These are phyloP conservation scores for Begonia peltatifolia DNA, from an alignment of 306 rosid genomes.

Conservation along the genomic window DNA sequence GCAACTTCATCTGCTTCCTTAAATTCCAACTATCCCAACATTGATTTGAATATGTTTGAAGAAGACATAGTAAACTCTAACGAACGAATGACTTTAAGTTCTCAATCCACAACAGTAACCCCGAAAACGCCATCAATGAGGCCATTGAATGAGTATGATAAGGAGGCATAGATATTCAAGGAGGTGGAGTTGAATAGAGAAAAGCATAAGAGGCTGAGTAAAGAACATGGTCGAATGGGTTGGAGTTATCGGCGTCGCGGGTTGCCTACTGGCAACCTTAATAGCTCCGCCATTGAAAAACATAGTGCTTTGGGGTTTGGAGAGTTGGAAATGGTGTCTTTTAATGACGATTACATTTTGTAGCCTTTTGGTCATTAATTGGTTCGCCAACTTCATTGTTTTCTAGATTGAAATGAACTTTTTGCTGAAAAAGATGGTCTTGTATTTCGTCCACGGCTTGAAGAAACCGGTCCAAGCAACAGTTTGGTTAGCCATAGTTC, in stretches of 20 bases:
- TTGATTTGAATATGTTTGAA: slow-evolving; percentile 29
- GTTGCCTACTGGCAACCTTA: slow-evolving; percentile 37
- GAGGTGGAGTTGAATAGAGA: slow-evolving; percentile 38
- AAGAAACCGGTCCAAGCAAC: slow-evolving; percentile 60
- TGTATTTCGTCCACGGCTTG: slow-evolving; percentile 86
- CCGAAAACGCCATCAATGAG: slow-evolving; percentile 8
- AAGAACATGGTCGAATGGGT: slow-evolving; percentile 34
- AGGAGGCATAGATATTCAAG: slow-evolving; percentile 44
- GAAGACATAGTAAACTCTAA: slow-evolving; percentile 22
- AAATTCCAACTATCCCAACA: background rate
- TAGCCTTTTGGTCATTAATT: slow-evolving; percentile 51
- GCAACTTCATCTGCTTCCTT: too few species aligned
- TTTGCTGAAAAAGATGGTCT: slow-evolving; percentile 40
- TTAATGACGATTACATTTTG: slow-evolving; percentile 57
- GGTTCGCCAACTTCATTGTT: slow-evolving; percentile 64
- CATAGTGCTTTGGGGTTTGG: slow-evolving; percentile 34
- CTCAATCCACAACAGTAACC: slow-evolving; percentile 8
- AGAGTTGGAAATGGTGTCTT: slow-evolving; percentile 78
- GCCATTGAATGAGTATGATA: slow-evolving; percentile 29
- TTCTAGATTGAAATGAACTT: slow-evolving; percentile 77
- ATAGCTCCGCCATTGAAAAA: slow-evolving; percentile 18
- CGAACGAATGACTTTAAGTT: slow-evolving; percentile 21
- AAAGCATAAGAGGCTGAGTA: slow-evolving; percentile 27
- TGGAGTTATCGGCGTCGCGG: slow-evolving; percentile 26
- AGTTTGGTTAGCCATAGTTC: slow-evolving; percentile 21